Percentiles rank a stretch among this genome's conserved stretches.
Conservation (phyloP, 2,329 filamentous ascomycete species). For the Aspergillus neoniger region DNA sequence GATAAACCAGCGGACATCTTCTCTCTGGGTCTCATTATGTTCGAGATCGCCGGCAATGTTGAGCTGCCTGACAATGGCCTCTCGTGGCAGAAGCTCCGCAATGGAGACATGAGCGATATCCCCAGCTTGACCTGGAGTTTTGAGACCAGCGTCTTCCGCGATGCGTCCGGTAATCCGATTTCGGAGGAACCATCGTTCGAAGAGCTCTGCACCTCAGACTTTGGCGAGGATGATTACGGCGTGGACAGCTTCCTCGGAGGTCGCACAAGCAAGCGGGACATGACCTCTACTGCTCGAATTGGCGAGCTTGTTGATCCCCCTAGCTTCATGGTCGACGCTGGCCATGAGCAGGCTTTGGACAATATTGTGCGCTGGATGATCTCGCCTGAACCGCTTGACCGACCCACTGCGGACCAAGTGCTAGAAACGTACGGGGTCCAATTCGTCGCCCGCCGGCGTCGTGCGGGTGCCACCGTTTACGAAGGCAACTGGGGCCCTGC, state of each 20-base stretch:
- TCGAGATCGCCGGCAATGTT: slow-evolving; percentile 93
- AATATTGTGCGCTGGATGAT: slow-evolving; percentile 88
- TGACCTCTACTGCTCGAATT: slow-evolving; percentile 41
- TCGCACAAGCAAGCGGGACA: slow-evolving; percentile 28
- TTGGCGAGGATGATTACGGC: slow-evolving; percentile 48
- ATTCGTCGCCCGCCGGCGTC: slow-evolving; percentile 77
- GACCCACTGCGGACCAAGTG: slow-evolving; percentile 74
- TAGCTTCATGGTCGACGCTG: slow-evolving; percentile 80
- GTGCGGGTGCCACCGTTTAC: slow-evolving; percentile 88
- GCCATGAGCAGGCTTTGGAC: slow-evolving; percentile 75
- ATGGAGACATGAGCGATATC: slow-evolving; percentile 84
- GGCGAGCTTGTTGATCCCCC: slow-evolving; percentile 71
- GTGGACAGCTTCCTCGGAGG: slow-evolving; percentile 38
- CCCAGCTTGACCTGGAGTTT: slow-evolving; percentile 82
- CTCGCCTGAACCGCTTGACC: slow-evolving; percentile 67
- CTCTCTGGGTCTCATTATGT: slow-evolving; percentile 87
- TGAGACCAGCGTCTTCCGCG: slow-evolving; percentile 69
- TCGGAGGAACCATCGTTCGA: slow-evolving; percentile 48
- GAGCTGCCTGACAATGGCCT: slow-evolving; percentile 89
- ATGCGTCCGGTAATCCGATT: slow-evolving; percentile 71
- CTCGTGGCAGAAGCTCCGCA: slow-evolving; percentile 85
- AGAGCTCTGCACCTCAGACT: slow-evolving; percentile 46
- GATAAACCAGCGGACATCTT: slow-evolving; percentile 94
- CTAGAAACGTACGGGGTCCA: slow-evolving; percentile 71
- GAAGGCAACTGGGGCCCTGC: slow-evolving; percentile 93